A percentile compares a stretch with the other conserved stretches of the same genome.
phyloP scores from a whole-genome alignment of 768 basidiomycete species.

The Rhizopogon rudus region DNA sequence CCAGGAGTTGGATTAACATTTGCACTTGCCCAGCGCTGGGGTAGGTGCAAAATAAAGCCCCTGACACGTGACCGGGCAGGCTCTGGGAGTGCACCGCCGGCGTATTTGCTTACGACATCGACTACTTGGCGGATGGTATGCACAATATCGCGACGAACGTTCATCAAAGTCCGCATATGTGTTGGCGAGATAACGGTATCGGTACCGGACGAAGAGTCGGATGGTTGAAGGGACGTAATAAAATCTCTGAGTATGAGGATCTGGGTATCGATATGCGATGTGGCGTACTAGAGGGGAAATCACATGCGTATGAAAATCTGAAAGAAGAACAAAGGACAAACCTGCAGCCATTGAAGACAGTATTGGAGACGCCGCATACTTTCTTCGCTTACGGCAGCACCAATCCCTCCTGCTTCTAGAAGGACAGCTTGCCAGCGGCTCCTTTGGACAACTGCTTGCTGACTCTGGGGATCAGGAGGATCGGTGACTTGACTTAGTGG shows the following conservation, averaged over 20 bases:
- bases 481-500: conserved; percentile 16
- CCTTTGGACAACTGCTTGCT: conserved; percentile 61
- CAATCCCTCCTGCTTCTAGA: conserved; percentile 81
- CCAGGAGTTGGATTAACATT: conserved; percentile 14
- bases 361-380: conserved; percentile 84
- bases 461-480: conserved; percentile 16
- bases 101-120: conserved; percentile 80
- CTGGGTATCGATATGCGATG: conserved; percentile 81
- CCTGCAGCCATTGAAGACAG: conserved; percentile 85
- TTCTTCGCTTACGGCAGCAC: conserved; percentile 87
- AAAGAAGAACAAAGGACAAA: conserved; percentile 27
- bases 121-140: conserved; percentile 87
- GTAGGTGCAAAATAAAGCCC: conserved; percentile 74
- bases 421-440: conserved; percentile 84
- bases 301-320: background rate
- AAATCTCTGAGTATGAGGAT: conserved; percentile 82
- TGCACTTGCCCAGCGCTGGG: conserved; percentile 70
- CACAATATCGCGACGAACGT: conserved; percentile 80
- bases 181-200: conserved; percentile 36
- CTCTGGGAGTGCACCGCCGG: conserved; percentile 82
- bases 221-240: conserved; percentile 59
- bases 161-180: conserved; percentile 63
- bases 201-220: conserved; percentile 19
- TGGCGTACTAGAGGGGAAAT: conserved; percentile 60
- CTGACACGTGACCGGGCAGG: conserved; percentile 72